Base-by-base conservation (phyloP, 306 rosid genomes). In the Gleditsia sinensis region DNA sequence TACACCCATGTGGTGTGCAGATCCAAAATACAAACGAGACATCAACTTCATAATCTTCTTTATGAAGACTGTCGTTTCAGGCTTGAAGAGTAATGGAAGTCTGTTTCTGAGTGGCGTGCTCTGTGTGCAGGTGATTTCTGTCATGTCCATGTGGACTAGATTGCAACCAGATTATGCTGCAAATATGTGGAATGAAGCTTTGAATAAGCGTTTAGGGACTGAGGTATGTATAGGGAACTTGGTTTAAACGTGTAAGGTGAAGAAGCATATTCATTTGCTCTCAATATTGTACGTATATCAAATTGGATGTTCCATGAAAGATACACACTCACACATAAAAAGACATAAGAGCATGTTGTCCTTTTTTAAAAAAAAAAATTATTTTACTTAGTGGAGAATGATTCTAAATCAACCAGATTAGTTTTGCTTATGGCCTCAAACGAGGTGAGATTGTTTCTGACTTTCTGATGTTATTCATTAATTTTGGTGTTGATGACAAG, bases 171-270 rank as follows among this genome's bases (percentile, higher is more conserved):
- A 90, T 12, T 94, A 91, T 87, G 98, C 98, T 86, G 97, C 97
- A 74, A 94, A 91, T 78, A 94, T 94, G 98, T 94, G 94, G 97
- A 94, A 94, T 83, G 98, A 94, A 83, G 98, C 98, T 39, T 86
- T 94, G 75, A 94, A 94, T 83, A 94, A 89, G 91, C 91, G 98
- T 27, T 84, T 91, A 25, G 95, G 91, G 75, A 91, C 98, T 24
- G 96, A 91, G 96, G 97, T 94, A 82, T 77, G 50, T 63, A 19
- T 54, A 12, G n/a, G 20, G 37, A 25, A 53, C 33, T 3, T 45
- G 34, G 28, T 71, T 45, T 27, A 42, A 55, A 21, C 56, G 36
- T 71, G 5, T 56, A 37, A 33, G 48, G 27, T 66, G 57, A 55
- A 8, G 37, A 70, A 45, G 60, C 9, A 55, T 69, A 28, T 61